phyloP scores from a whole-genome alignment of 129 eudicot species.

The Gnaphalium uliginosum region DNA sequence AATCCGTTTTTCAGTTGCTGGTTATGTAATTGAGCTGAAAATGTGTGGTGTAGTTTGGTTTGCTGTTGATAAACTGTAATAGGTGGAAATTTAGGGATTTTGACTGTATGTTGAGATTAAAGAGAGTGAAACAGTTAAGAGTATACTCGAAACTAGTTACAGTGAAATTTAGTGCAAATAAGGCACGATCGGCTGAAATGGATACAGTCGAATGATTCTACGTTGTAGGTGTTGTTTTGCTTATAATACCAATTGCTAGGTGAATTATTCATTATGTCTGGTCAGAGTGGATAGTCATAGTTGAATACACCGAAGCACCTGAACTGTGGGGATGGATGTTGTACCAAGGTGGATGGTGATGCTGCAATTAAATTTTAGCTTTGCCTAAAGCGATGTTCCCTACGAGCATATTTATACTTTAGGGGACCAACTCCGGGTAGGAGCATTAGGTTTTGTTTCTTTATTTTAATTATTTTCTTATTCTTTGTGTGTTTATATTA shows the following conservation, averaged over 20 bases:
- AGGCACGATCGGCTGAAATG: background rate
- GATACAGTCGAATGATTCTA: constrained; percentile 11
- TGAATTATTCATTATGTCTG: constrained; percentile 9
- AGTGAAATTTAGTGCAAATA: constrained; percentile 9
- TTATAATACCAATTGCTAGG: constrained; percentile 12
- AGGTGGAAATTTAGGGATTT: constrained; percentile 23
- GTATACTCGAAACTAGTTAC: background rate
- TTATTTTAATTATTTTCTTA: background rate
- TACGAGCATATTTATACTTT: constrained; percentile 1
- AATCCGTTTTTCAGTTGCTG: background rate
- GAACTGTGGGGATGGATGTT: constrained; percentile 29
- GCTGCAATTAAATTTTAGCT: constrained; percentile 28
- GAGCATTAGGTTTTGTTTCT: constrained; percentile 22
- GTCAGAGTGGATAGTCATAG: constrained; percentile 25
- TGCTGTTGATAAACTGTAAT: constrained; percentile 8
- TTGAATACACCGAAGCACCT: constrained; percentile 5
- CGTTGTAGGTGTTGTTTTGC: constrained; percentile 15
- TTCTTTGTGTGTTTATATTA: constrained; percentile 2
- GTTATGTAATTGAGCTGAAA: constrained; percentile 13
- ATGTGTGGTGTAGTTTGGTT: background rate
- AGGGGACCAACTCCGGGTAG: constrained; percentile 24
- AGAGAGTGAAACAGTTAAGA: background rate
- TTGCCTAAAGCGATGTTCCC: constrained; percentile 24
- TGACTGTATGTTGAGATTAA: background rate
- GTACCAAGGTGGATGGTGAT: constrained; percentile 14